Base-by-base conservation (phyloP, 768 basidiomycete species). In the Serendipita sp. region DNA sequence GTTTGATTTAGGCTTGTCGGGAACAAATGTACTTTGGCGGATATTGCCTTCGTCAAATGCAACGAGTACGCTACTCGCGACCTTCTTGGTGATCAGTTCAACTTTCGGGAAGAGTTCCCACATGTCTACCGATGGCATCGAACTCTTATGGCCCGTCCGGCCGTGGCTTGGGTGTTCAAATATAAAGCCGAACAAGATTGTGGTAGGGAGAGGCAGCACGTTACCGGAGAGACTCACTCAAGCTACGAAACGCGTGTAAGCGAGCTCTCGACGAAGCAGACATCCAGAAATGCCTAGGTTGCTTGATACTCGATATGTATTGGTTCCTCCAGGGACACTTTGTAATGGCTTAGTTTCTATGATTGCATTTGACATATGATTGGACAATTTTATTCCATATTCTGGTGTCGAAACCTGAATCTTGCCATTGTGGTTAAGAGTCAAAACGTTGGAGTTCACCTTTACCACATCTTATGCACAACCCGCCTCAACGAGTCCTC, bases 401-500 rank as follows among this genome's bases (percentile, higher is more conserved):
- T 40, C 5, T 40, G 6, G 40, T 40, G 40, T 13, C 40, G 40
- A 40, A 13, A 40, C 6, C 40, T 40, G 40, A 40, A 40, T 13
- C 13, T 40, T 5, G 40, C 40, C 5, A 40, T 40, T 5, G 13
- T 40, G 40, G 40, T 40, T 13, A 13, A 40, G 40, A 13, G 40
- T 13, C 40, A 40, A 40, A 40, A 40, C 40, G 40, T 40, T 40
- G 13, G 40, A 40, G 13, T 13, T 40, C 40, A 6, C 5, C 40
- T 40, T 40, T 29, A 10, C 4, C 55, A 10, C 8, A 10, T 31
- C 10, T 29, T 29, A 60, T 60, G 55, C 55, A 27, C 8, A 31
- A 60, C 13, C 31, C 43, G 44, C 64, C 66, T 55, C 63, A 31
- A 31, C 67, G 65, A 23, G 66, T 67, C 48, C 43, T 67, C 29